Evolutionary conservation across 106 monocot genomes (phyloP).

Genomic region (Amphibolis antarctica): DNA sequence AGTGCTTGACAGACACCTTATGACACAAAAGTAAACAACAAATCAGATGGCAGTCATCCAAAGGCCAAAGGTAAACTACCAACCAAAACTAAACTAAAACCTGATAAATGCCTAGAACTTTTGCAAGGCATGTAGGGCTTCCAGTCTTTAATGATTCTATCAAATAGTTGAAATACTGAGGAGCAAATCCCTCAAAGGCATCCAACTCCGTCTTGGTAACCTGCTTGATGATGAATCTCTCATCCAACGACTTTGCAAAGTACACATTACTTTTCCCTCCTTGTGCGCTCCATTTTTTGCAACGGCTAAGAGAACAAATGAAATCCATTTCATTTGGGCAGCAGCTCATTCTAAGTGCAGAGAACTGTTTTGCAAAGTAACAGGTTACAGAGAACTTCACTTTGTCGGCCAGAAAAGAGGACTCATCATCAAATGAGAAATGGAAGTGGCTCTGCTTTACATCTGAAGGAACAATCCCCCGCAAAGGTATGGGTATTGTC

Average conservation of each 20-base stretch:
- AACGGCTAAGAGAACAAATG: constrained; percentile 69
- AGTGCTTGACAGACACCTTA: constrained; percentile 57
- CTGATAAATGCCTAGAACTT: constrained; percentile 89
- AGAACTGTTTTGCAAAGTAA: constrained; percentile 86
- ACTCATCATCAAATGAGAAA: constrained; percentile 55
- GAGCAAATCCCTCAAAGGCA: constrained; percentile 80
- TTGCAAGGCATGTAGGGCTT: constrained; percentile 87
- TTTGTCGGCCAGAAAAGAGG: constrained; percentile 45
- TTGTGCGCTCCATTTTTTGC: constrained; percentile 82
- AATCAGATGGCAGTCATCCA: not conserved
- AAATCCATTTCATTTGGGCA: constrained; percentile 61
- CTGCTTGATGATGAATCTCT: constrained; percentile 91
- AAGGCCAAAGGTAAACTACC: not conserved
- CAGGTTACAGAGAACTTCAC: constrained; percentile 79
- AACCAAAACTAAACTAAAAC: constrained; percentile 14
- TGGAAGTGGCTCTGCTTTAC: constrained; percentile 47
- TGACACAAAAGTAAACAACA: not conserved
- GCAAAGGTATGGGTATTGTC: constrained; percentile 10
- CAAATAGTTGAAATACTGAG: constrained; percentile 80
- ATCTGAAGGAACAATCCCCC: constrained; percentile 14
- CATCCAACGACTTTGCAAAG: constrained; percentile 85
- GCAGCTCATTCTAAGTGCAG: constrained; percentile 58
- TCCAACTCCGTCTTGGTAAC: constrained; percentile 88
- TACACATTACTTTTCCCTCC: constrained; percentile 98
- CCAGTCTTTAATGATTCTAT: constrained; percentile 44